These are phyloP conservation scores for Macrophomina phaseolina DNA, from an alignment of 2,329 filamentous ascomycete species.

Conservation along the genomic window DNA sequence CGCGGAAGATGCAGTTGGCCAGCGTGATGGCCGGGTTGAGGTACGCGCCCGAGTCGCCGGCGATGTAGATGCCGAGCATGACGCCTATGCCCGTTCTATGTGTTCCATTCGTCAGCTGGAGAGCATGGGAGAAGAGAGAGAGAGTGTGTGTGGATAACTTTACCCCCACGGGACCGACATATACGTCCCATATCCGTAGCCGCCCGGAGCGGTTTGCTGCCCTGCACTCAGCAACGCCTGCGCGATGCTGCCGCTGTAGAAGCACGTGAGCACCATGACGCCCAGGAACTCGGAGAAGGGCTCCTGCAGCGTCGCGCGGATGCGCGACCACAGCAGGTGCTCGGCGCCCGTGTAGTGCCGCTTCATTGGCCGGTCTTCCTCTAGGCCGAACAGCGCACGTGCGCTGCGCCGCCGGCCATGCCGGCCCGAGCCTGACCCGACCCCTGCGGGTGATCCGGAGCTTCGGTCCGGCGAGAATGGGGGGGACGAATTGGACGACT, in stretches of 20 bases:
- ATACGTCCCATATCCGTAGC: constrained; percentile 50
- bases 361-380: not conserved
- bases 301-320: constrained; percentile 42
- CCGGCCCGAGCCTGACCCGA: not conserved
- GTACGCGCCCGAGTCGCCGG: constrained; percentile 69
- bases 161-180: constrained; percentile 52
- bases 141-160: not conserved
- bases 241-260: constrained; percentile 52
- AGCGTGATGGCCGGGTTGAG: constrained; percentile 72
- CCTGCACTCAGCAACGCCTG: constrained; percentile 49
- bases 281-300: constrained; percentile 54
- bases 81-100: constrained; percentile 29
- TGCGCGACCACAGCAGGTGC: not conserved
- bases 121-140: not conserved
- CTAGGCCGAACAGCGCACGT: constrained; percentile 4
- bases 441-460: too few relatives aligned
- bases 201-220: constrained; percentile 47
- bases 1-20: constrained; percentile 70
- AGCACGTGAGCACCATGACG: constrained; percentile 45
- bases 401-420: constrained; percentile 4
- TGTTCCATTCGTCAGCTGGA: not conserved
- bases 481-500: too few relatives aligned
- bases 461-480: not conserved
- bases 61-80: constrained; percentile 65
- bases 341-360: constrained; percentile 2